Base-by-base conservation (phyloP, 345 rosid genomes). In the Mallotus nudiflorus region DNA sequence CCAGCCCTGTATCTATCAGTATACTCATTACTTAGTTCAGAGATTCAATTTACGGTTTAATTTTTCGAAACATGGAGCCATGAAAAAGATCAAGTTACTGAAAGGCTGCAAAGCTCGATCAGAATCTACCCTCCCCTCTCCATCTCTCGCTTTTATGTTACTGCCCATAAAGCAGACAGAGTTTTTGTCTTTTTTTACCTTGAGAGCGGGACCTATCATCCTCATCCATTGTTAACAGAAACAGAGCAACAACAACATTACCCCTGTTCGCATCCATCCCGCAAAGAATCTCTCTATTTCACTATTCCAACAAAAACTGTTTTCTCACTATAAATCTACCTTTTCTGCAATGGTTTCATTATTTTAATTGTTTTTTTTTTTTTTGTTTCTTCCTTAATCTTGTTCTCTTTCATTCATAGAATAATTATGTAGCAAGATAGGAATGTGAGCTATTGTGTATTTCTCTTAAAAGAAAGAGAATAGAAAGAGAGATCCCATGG, bases 371-470 rank as follows among this genome's bases (percentile, higher is more conserved):
- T 14, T 22, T 29, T 56, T 14, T 56, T 56, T 28, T 31, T 33
- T 33, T 16, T 56, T 29, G 3, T 59, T 33, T 59, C 9, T 42
- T 12, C 14, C 46, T 42, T 42, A 42, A 12, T 42, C 13, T 1
- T 46, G 0, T 37, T 37, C 24, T 33, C 50, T 2, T 39, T 65
- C 49, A 24, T 1, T 0, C 56, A 52, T 53, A 29, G 82, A 71
- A 73, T 82, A 66, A 70, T 75, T 80, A 71, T 1, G 11, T 57
- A 65, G 22, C 67, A 82, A 77, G 81, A 10, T 73, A 84, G 59
- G 85, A 79, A 81, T 77, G 77, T 60, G 24, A 78, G 64, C 59
- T 24, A 62, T 64, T 65, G 65, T 58, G 59, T 9, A 27, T 11
- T 14, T 51, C 45, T 51, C 40, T 51, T 61, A 20, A n/a, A 35